Evolutionary conservation across 106 monocot species (phyloP).

Genomic region (Dendrobium nobile): DNA sequence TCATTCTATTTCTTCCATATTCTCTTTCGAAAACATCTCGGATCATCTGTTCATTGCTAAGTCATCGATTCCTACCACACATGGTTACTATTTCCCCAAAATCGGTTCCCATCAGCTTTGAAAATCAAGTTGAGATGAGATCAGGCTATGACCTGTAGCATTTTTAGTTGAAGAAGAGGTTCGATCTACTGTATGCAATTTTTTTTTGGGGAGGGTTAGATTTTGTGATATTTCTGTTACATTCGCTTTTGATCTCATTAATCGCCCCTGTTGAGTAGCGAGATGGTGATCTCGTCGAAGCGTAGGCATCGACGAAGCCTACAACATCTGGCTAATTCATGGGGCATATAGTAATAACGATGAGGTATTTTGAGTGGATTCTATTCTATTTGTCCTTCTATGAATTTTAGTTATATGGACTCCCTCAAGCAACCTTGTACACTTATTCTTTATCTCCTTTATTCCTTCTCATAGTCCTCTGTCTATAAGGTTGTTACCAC

Average conservation of each 20-base stretch:
- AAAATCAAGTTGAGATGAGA: neutral
- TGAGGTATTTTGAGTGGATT: neutral
- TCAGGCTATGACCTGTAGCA: neutral
- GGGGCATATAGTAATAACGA: neutral
- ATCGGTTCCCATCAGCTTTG: neutral
- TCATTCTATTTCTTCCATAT: too few species aligned
- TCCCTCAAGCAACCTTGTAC: neutral
- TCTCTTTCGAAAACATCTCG: too few species aligned
- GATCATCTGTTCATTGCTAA: too few species aligned
- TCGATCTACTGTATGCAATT: too few species aligned
- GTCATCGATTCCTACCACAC: too few species aligned
- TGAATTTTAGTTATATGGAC: neutral
- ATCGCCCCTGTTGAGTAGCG: conserved; percentile 2
- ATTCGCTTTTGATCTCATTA: neutral
- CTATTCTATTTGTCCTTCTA: neutral
- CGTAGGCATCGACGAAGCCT: neutral
- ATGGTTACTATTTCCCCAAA: neutral
- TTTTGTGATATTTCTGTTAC: neutral
- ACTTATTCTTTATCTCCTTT: neutral
- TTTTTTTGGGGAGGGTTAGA: neutral
- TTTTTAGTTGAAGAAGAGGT: too few species aligned
- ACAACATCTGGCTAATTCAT: neutral
- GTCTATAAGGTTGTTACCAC: neutral
- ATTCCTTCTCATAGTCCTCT: neutral
- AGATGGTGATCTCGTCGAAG: neutral